These are phyloP conservation scores for Sugiyamaella pinicola DNA, from an alignment of 1,139 yeast species.

Conservation along the genomic window DNA sequence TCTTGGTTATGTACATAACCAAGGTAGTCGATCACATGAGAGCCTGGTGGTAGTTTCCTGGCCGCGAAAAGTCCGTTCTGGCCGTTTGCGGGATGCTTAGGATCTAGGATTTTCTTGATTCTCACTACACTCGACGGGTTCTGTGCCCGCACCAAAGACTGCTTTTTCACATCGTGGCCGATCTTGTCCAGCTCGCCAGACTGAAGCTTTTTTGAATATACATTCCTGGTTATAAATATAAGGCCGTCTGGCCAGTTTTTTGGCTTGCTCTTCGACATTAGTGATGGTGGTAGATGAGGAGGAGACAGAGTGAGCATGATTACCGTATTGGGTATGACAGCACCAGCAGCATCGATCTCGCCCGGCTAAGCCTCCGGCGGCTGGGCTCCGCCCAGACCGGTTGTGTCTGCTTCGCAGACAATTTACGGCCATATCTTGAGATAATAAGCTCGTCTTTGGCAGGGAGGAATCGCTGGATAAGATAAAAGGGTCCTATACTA, in stretches of 20 bases:
- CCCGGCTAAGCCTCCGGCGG: background rate
- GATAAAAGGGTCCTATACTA: no score
- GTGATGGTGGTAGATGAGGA: background rate
- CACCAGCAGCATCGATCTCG: no score
- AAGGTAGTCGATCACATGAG: constrained; percentile 36
- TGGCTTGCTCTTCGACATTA: constrained; percentile 17
- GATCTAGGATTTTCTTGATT: constrained; percentile 31
- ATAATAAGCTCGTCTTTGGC: no score
- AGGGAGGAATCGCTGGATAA: no score
- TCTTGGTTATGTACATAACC: constrained; percentile 35
- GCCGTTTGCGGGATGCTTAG: constrained; percentile 37
- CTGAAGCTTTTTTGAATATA: constrained; percentile 27
- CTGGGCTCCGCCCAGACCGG: background rate
- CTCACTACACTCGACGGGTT: constrained; percentile 27
- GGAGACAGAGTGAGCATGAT: no score
- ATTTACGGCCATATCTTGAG: no score
- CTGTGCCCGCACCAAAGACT: constrained; percentile 18
- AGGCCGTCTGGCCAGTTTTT: constrained; percentile 31
- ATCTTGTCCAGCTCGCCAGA: constrained; percentile 23
- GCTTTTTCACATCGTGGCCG: constrained; percentile 21
- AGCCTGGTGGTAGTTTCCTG: constrained; percentile 30
- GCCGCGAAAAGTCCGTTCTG: constrained; percentile 37
- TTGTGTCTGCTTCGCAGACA: background rate
- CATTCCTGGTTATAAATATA: constrained; percentile 25
- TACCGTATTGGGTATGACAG: no score